phyloP scores from a whole-genome alignment of 2,329 filamentous ascomycete genomes.

The Sarocladium oryzae region DNA sequence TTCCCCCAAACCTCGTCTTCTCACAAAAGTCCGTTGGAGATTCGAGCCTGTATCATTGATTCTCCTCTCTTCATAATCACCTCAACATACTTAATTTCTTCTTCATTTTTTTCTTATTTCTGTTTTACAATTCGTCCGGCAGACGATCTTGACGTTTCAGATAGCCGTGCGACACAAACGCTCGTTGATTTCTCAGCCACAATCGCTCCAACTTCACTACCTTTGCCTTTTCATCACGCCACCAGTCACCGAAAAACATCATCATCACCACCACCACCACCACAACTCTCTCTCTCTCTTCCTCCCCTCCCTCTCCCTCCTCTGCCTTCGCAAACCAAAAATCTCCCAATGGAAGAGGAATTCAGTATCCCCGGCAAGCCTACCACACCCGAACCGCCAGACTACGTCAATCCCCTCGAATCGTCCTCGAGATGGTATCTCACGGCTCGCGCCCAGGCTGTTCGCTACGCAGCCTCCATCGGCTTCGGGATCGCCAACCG shows the following conservation, averaged over 20 bases:
- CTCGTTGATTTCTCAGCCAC: not conserved
- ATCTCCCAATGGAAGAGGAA: slow-evolving; percentile 20
- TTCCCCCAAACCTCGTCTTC: too few relatives aligned
- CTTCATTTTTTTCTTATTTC: too few relatives aligned
- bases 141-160: too few relatives aligned
- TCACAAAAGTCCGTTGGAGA: too few relatives aligned
- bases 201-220: not conserved
- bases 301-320: not conserved
- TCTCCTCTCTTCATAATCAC: too few relatives aligned
- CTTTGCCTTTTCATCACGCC: not conserved
- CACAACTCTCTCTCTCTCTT: not conserved
- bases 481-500: slow-evolving; percentile 37
- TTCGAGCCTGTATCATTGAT: too few relatives aligned
- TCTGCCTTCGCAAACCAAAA: not conserved
- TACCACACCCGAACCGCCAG: slow-evolving; percentile 25
- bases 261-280: not conserved
- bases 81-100: too few relatives aligned
- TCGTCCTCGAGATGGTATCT: slow-evolving; percentile 37
- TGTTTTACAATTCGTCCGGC: not conserved
- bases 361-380: slow-evolving; percentile 21
- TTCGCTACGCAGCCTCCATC: slow-evolving; percentile 37
- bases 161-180: not conserved
- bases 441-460: slow-evolving; percentile 33
- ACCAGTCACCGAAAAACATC: not conserved
- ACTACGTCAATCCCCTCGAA: slow-evolving; percentile 39